Percentiles rank a stretch among this genome's conserved stretches.
Conservation (phyloP, 805 yeast genomes). For the Myxozyma lipomycoides region DNA sequence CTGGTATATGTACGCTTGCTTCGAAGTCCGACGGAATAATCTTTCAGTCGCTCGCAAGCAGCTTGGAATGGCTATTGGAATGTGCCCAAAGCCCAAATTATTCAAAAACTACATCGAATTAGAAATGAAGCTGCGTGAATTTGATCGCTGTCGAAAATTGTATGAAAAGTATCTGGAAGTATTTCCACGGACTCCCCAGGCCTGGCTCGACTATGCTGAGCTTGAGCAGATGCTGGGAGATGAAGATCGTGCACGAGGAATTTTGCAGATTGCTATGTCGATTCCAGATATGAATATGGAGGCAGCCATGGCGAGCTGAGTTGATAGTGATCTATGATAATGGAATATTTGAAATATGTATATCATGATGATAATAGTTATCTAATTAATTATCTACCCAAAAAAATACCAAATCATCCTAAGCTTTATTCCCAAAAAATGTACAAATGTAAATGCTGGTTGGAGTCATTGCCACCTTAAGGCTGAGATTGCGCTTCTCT, state of each 20-base stretch:
- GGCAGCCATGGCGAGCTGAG: background rate
- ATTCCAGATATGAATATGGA: constrained; percentile 23
- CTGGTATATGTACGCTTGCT: constrained; percentile 70
- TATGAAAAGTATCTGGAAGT: constrained; percentile 62
- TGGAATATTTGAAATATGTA: background rate
- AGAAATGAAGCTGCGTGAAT: constrained; percentile 67
- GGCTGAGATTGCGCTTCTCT: background rate
- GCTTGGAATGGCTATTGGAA: constrained; percentile 69
- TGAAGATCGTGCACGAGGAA: constrained; percentile 57
- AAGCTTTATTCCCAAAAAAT: background rate
- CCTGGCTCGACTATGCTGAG: constrained; percentile 63
- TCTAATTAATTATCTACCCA: background rate
- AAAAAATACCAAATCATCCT: background rate
- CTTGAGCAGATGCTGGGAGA: constrained; percentile 71
- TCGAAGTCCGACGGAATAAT: constrained; percentile 60
- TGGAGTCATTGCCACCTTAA: background rate
- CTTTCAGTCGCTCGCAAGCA: constrained; percentile 58
- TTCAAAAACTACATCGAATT: constrained; percentile 62
- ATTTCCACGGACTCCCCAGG: constrained; percentile 41
- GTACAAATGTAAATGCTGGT: background rate
- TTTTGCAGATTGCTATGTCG: constrained; percentile 51
- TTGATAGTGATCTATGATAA: too few relatives aligned
- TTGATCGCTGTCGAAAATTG: constrained; percentile 71
- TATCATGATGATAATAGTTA: too few relatives aligned
- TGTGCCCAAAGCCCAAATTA: constrained; percentile 55